Evolutionary conservation across 257 asterid species (phyloP).

Genomic region (Buddleja alternifolia): DNA sequence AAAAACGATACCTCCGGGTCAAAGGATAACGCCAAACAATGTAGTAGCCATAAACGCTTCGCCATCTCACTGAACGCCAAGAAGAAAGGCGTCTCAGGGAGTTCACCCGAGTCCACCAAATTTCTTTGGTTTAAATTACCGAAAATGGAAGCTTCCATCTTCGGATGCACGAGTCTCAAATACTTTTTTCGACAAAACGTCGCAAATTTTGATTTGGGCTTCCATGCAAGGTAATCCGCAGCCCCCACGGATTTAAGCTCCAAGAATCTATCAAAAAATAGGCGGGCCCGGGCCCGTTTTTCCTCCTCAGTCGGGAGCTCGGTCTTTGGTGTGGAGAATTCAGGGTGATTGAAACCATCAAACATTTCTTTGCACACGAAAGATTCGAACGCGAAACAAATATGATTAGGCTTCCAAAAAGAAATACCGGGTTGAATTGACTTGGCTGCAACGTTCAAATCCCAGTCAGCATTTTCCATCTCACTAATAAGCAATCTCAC

Average conservation of each 20-base stretch:
- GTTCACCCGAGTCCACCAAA: slow-evolving; percentile 48
- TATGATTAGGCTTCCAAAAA: slow-evolving; percentile 53
- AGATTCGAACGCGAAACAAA: slow-evolving; percentile 69
- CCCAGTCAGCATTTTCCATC: slow-evolving; percentile 72
- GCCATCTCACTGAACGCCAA: slow-evolving; percentile 66
- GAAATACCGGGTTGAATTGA: slow-evolving; percentile 54
- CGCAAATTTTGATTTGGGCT: slow-evolving; percentile 66
- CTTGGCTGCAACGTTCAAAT: slow-evolving; percentile 64
- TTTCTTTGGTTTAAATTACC: slow-evolving; percentile 56
- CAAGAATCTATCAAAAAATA: slow-evolving; percentile 50
- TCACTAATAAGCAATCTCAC: slow-evolving; percentile 53
- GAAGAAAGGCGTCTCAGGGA: slow-evolving; percentile 65
- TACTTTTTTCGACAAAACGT: slow-evolving; percentile 65
- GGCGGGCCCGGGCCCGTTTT: slow-evolving; percentile 13
- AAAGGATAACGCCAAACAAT: slow-evolving; percentile 69
- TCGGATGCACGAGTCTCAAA: slow-evolving; percentile 60
- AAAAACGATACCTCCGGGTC: slow-evolving; percentile 56
- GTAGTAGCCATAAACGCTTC: slow-evolving; percentile 73
- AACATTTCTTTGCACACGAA: slow-evolving; percentile 68
- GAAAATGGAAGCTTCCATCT: slow-evolving; percentile 64
- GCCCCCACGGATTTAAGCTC: slow-evolving; percentile 60
- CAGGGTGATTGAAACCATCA: slow-evolving; percentile 56
- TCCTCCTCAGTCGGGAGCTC: slow-evolving; percentile 32
- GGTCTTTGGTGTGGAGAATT: slow-evolving; percentile 38
- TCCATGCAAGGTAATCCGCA: slow-evolving; percentile 65